These are phyloP conservation scores for Candida mesenterica DNA, from an alignment of 1,139 yeast genomes.

Conservation along the genomic window DNA sequence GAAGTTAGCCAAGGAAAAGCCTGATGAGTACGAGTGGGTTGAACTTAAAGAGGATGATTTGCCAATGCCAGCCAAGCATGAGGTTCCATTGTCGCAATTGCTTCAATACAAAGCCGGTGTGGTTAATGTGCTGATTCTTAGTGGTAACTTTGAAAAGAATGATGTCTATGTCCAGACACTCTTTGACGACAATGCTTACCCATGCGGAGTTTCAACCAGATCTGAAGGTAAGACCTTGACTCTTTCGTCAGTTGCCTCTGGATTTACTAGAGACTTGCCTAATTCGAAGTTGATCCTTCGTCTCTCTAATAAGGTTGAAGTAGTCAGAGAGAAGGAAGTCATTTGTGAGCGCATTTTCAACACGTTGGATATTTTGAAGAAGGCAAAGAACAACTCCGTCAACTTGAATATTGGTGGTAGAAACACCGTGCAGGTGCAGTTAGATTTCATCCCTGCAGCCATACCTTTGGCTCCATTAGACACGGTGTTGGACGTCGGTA, in stretches of 20 bases:
- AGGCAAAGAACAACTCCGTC: constrained; percentile 46
- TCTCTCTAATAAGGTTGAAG: constrained; percentile 50
- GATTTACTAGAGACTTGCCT: constrained; percentile 67
- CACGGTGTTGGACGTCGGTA: constrained; percentile 66
- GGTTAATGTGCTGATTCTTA: constrained; percentile 49
- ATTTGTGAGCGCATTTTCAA: constrained; percentile 46
- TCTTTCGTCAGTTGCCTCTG: constrained; percentile 48
- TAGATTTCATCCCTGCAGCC: constrained; percentile 61
- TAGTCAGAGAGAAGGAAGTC: constrained; percentile 47
- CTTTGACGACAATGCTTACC: constrained; percentile 63
- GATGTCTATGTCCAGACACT: constrained; percentile 56
- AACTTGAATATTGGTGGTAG: constrained; percentile 44
- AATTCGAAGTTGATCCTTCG: constrained; percentile 59
- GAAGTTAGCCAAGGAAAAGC: constrained; percentile 53
- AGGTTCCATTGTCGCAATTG: constrained; percentile 52
- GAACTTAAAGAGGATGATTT: constrained; percentile 50
- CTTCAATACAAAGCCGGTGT: constrained; percentile 61
- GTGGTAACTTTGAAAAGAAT: constrained; percentile 48
- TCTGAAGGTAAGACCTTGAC: constrained; percentile 40
- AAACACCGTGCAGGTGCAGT: constrained; percentile 44
- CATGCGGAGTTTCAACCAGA: constrained; percentile 54
- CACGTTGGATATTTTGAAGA: constrained; percentile 53
- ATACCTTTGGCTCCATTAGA: constrained; percentile 56
- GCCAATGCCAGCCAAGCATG: constrained; percentile 43
- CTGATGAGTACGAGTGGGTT: constrained; percentile 64